Evolutionary conservation across 768 basidiomycete genomes (phyloP), one percentile per base, ranked within the genome.

Genomic region (Rhizopogon rudus): DNA sequence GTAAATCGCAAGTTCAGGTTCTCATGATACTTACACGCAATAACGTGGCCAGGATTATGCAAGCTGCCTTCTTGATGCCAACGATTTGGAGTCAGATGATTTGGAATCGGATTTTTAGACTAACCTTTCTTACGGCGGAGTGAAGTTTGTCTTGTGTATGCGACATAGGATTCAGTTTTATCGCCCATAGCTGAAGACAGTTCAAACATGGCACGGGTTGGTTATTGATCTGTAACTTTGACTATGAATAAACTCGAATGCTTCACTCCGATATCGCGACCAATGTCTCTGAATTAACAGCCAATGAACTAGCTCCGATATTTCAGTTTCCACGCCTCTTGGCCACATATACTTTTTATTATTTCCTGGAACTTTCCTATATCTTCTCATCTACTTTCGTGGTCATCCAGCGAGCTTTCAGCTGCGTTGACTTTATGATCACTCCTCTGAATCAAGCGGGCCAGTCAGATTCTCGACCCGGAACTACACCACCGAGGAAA

Each of bases 11-110:
- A 33, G 17, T 17, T 33, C 31, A 20, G 17, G 33, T 5, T 10
- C 14, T 22, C 17, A 16, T 22, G 8, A 35, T 22, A 8, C 33
- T 48, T 7, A 48, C 20, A 8, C 33, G 3, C 6, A 8, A 48
- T 35, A 5, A 14, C 20, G 2, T 35, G 45, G 17, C 7, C 63
- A 65, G 59, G 55, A 52, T 8, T 75, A 72, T 53, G 72, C 68
- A 6, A 71, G 72, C 17, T 76, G 75, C 53, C 54, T 78, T 1
- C 59, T 77, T 7, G 66, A 64, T 43, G 66, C 72, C 14, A 63
- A 58, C 20, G 44, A 53, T 10, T 71, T 70, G 55, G 60, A 71
- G 40, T 69, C 64, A 10, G 67, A 69, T 22, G 44, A 53, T 10
- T 71, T 70, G 55, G 60, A 71, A 41, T 69, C 64, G 14, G 67